Percentiles rank a stretch among this genome's conserved stretches.
Evolutionary conservation across 805 yeast genomes (phyloP).

Genomic region (Metschnikowia lunata): DNA sequence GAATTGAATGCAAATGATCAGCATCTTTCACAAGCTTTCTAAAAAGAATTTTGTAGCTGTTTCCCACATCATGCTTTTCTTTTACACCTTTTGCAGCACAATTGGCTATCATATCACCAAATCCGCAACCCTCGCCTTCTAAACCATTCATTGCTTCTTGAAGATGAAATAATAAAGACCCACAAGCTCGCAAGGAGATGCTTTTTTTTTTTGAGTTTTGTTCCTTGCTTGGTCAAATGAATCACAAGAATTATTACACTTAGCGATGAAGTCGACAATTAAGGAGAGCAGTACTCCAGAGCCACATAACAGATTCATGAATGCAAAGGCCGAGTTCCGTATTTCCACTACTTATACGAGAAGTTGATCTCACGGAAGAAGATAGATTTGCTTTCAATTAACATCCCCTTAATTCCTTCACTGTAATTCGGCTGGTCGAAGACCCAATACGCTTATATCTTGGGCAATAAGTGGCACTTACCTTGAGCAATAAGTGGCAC

Average conservation of each 20-base stretch:
- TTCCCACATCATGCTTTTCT: no score
- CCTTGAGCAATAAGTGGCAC: constrained; percentile 28
- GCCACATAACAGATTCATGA: background rate
- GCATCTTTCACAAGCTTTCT: no score
- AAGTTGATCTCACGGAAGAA: constrained; percentile 48
- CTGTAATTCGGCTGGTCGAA: constrained; percentile 55
- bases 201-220: no score
- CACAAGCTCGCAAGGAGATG: no score
- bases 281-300: background rate
- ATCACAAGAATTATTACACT: background rate
- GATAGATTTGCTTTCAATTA: constrained; percentile 76
- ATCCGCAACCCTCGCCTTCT: no score
- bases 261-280: background rate
- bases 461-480: no score
- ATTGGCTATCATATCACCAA: no score
- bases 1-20: no score
- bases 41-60: no score
- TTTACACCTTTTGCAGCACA: no score
- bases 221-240: background rate
- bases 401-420: constrained; percentile 64
- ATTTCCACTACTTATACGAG: constrained; percentile 47
- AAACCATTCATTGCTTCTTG: no score
- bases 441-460: constrained; percentile 62
- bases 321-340: background rate
- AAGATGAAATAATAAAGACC: no score